These are phyloP conservation scores for Jaltomata sinuosa DNA, from an alignment of 257 asterid genomes.

Conservation along the genomic window DNA sequence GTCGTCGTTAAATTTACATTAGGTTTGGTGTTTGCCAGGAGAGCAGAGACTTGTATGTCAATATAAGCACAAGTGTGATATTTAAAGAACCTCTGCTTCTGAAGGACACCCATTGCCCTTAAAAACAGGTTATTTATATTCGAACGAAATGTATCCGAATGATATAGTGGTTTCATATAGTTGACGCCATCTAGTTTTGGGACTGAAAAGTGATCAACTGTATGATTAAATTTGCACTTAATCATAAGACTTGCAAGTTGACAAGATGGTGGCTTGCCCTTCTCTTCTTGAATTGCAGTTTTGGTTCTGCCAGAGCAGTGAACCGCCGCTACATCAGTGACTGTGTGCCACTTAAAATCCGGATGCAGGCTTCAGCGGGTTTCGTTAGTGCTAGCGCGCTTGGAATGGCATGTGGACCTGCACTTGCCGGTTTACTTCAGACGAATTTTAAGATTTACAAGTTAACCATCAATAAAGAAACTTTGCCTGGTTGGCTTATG, in stretches of 20 bases:
- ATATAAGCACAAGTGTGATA: background rate
- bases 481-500: conserved; percentile 99
- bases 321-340: conserved; percentile 93
- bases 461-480: conserved; percentile 67
- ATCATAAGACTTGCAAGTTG: conserved; percentile 3
- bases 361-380: conserved; percentile 98
- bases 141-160: too few species aligned
- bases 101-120: background rate
- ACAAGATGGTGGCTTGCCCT: background rate
- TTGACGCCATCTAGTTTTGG: background rate
- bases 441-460: conserved; percentile 51
- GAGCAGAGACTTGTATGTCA: background rate
- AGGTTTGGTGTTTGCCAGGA: background rate
- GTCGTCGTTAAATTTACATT: background rate
- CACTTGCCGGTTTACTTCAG: conserved; percentile 87
- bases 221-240: background rate
- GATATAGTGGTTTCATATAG: background rate
- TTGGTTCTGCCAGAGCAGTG: conserved; percentile 98
- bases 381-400: conserved; percentile 98
- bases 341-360: conserved; percentile 83
- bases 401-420: conserved; percentile 99
- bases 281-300: conserved; percentile 36
- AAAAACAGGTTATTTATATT: background rate
- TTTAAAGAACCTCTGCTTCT: background rate
- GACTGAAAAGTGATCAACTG: background rate